Evolutionary conservation across 202 grass and related monocot species (phyloP), one percentile per base, ranked within the genome.

Genomic region (Carex arenaria): DNA sequence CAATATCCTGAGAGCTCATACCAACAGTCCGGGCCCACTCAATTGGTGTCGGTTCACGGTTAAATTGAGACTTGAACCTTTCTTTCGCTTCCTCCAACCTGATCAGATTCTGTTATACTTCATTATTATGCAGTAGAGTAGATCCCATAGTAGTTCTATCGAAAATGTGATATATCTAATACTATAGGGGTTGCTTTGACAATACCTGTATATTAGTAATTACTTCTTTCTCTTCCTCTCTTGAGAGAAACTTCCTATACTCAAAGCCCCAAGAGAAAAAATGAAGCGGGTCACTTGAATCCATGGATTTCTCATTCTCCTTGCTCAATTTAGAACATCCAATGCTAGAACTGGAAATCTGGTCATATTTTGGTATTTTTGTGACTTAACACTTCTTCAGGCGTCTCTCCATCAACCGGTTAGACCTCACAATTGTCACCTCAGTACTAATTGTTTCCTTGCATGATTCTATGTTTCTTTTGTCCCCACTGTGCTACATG

Each of bases 1-100:
- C 90, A 81, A 98, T 67, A 47, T 65, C 89, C 81, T 79, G 84
- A 78, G 84, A 86, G 72, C 89, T 93, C 86, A 93, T 85, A 17
- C 95, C 92, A 23, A 98, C 95, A 54, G 89, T 74, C 36, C 87
- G 67, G 87, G 95, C 95, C 92, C 89, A 98, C 86, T 98, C 95
- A 0, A 36, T 69, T 38, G 87, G 38, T 17, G 93, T 93, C 34
- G 93, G 95, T 57, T 98, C 89, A 83, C 81, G 91, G 23, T 87
- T 85, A 73, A 85, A 95, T 56, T 93, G 85, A 83, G 36, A 82
- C 80, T 79, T 19, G 63, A 98, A 67, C 69, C 76, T 92, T 14
- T 88, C 72, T 60, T 95, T 90, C 53, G 86, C 83, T 90, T 89
- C 93, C 88, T 98, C 95, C 53, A 99, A 83, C 73, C 80, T 90